Base-by-base conservation (phyloP, 176 grass and related monocot species). In the Hsuehochloa calcarea region DNA sequence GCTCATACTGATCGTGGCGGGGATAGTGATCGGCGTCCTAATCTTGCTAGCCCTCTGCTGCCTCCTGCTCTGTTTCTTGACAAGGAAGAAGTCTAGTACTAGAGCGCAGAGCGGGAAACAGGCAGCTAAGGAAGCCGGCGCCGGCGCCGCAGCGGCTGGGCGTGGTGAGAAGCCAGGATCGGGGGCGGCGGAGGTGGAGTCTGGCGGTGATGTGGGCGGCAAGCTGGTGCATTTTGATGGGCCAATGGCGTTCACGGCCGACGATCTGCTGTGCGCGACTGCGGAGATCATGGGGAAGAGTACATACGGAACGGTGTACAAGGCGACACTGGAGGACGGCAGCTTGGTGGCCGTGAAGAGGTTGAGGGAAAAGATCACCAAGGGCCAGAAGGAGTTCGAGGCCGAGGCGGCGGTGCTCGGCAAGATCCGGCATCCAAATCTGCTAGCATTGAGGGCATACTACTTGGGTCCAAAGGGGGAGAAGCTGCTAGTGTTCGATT, bases 381-480 rank as follows among this genome's bases (percentile, higher is more conserved):
- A 95, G 85, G 63, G 69, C 0, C 93, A 90, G 52, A 95, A 88
- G 88, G 93, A 95, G 14, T 95, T 95, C 38, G 93, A 95, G 55
- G 62, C 85, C 0, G 93, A 95, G 85, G 93, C 87, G 3, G 64
- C 27, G n/a, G 63, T 66, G 50, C 90, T 95, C 1, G 93, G 93
- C 4, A 78, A 88, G 72, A 80, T 95, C 39, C 34, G 90, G 3
- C 90, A 95, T 20, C 79, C 79, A 29, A 90, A 90, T 56, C 80
- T 92, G 50, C 82, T 95, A 23, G 23, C 90, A 35, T 62, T 95
- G 44, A 75, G 85, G n/a, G 93, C 93, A 0, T 95, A 88, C 64
- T 95, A 95, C 91, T 43, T 95, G 4, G 93, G 93, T 0, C 93
- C 93, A 0, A 95, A 95, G 66, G 93, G 93, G 54, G 93, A 95